Conservation (phyloP, 768 basidiomycete species). For the Clathrus columnatus region DNA sequence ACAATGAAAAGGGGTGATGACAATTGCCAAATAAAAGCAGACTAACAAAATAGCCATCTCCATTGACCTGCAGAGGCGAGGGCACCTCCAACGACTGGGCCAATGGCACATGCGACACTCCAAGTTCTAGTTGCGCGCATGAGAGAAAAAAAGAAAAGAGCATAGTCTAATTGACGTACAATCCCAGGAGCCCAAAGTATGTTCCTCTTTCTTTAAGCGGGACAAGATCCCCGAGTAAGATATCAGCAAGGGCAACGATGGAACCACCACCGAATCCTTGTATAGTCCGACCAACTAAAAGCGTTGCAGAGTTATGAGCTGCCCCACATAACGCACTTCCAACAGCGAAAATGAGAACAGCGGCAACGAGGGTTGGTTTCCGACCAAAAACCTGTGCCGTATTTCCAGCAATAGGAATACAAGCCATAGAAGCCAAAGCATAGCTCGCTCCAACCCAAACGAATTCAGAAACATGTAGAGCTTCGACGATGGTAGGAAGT, state of each 20-base stretch:
- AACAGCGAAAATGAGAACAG: constrained; percentile 21
- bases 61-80: constrained; percentile 3
- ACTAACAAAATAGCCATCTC: constrained; percentile 15
- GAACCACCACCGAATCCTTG: constrained; percentile 22
- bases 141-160: not conserved
- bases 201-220: constrained; percentile 33
- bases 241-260: constrained; percentile 19
- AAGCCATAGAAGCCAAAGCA: constrained; percentile 25
- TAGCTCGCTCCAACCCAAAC: constrained; percentile 20
- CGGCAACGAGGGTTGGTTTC: constrained; percentile 22
- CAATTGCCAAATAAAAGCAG: not conserved
- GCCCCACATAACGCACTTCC: constrained; percentile 31
- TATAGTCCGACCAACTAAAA: constrained; percentile 29
- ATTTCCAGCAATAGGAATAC: constrained; percentile 25
- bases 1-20: not conserved
- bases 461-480: no score
- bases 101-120: constrained; percentile 16
- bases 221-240: constrained; percentile 29
- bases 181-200: constrained; percentile 21
- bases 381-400: constrained; percentile 27
- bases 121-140: constrained; percentile 22
- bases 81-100: not conserved
- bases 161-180: not conserved
- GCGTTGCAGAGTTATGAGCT: constrained; percentile 29
- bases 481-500: no score